Evolutionary conservation across 2,329 filamentous ascomycete species (phyloP), one percentile per base, ranked within the genome.

Genomic region (Leptographium lundbergii): DNA sequence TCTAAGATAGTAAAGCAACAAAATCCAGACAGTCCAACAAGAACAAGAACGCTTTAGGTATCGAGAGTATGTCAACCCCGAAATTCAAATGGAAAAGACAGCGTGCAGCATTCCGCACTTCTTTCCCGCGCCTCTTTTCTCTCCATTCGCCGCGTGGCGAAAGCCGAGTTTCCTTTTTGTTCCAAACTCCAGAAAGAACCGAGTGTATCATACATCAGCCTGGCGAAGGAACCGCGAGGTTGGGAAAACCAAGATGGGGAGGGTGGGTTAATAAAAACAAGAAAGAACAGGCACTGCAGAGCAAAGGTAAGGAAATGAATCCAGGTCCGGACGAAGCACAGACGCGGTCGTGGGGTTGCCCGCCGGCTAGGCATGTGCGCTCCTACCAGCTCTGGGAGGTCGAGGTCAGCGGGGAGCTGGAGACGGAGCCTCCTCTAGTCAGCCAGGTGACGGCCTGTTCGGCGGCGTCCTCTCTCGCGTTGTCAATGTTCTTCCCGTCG

Each of bases 381-480:
- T 3, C 24, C 24, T 27, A 19, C 24, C 48, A 29, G 48, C 48
- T 4, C 9, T 50, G 48, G 27, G 62, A 66, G 60, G 71, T 70
- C 60, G 67, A 71, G 54, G 73, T 71, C 25, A 71, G 68, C 9
- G 74, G 73, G 24, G 74, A 77, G 53, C 66, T 73, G n/a, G 73
- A 69, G 55, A 67, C 72, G 59, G 71, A 74, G 56, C 69, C 70
- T 64, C 52, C 59, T 22, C 32, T 9, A 34, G 65, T 73, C 58
- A 88, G 71, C 72, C 78, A 80, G 67, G 77, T 80, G 61, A 88
- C 71, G 29, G 90, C 90, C 62, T 87, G 81, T 73, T 96, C 89
- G 64, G 91, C 90, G n/a, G 89, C 91, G 70, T 96, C 91, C 72
- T 96, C 91, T 73, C 84, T 86, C 60, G 90, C 90, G 68, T 95